Percentiles rank a stretch among this genome's conserved stretches.
Evolutionary conservation across 345 rosid genomes (phyloP).

Genomic region (Lumnitzera littorea): DNA sequence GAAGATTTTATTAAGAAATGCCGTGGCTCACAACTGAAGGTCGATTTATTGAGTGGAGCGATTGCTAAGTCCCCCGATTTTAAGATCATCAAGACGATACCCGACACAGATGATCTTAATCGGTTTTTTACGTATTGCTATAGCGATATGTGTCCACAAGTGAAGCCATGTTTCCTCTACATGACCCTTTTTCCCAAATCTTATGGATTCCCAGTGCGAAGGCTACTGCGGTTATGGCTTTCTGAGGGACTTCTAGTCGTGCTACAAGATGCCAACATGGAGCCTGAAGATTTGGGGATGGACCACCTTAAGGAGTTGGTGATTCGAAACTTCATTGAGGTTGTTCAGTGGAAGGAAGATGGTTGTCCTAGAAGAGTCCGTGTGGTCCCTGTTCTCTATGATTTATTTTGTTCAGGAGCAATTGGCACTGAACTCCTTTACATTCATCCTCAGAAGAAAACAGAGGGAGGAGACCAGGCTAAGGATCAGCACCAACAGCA

Average conservation of each 20-base stretch:
- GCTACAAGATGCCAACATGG: neutral
- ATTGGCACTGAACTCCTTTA: conserved; percentile 6
- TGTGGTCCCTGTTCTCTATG: conserved; percentile 9
- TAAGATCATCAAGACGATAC: neutral
- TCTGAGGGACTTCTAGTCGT: conserved; percentile 15
- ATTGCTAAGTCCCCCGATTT: neutral
- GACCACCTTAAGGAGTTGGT: conserved; percentile 11
- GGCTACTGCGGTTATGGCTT: conserved; percentile 18
- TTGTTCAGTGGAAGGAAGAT: conserved; percentile 10
- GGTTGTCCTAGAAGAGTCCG: conserved; percentile 13
- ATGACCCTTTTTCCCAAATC: conserved; percentile 14
- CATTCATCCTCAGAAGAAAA: neutral
- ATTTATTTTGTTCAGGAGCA: conserved; percentile 7
- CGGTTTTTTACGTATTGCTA: neutral
- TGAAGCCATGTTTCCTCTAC: conserved; percentile 17
- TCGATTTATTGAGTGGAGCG: neutral
- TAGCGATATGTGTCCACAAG: conserved; percentile 5
- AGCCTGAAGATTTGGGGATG: conserved; percentile 10
- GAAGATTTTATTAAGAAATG: neutral
- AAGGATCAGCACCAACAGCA: too few species aligned
- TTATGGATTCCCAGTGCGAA: conserved; percentile 9
- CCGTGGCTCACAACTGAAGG: neutral
- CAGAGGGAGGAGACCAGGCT: too few species aligned
- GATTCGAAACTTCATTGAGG: conserved; percentile 10
- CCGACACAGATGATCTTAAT: neutral